Conservation (phyloP, 108 stramenopile genomes). For the Pseudonitzschia delicatissima region DNA sequence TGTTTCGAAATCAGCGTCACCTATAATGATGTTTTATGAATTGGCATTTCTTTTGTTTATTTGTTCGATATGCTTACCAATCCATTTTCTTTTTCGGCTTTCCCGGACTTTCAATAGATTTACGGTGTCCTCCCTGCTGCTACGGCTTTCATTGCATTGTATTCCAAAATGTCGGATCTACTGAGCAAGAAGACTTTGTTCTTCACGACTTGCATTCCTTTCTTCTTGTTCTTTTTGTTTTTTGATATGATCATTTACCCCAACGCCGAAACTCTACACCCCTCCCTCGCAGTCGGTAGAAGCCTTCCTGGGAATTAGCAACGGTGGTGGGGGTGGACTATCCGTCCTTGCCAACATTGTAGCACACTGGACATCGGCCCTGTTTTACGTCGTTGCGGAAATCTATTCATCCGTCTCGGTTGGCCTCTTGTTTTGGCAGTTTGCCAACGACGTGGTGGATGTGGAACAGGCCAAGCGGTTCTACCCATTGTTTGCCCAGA, state of each 20-base stretch:
- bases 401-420: constrained; percentile 92
- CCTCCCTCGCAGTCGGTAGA: constrained; percentile 60
- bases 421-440: constrained; percentile 98
- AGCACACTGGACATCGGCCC: constrained; percentile 90
- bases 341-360: constrained; percentile 78
- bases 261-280: constrained; percentile 65
- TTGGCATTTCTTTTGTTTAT: background rate
- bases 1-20: too few relatives aligned
- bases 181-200: constrained; percentile 86
- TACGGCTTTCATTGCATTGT: constrained; percentile 79
- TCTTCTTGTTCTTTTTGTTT: constrained; percentile 87
- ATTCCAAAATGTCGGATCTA: constrained; percentile 83
- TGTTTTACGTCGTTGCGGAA: constrained; percentile 92
- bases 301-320: constrained; percentile 36
- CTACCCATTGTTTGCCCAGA: constrained; percentile 95
- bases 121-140: constrained; percentile 86
- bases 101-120: constrained; percentile 64
- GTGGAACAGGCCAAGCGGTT: constrained; percentile 92
- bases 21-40: background rate
- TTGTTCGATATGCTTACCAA: background rate
- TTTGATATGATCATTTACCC: constrained; percentile 90
- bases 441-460: constrained; percentile 92
- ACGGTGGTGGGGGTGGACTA: constrained; percentile 50
- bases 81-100: background rate
- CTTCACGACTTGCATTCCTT: constrained; percentile 89